Evolutionary conservation across 225 moss, liverwort and hornwort genomes (phyloP).

Genomic region (Bryum argenteum): DNA sequence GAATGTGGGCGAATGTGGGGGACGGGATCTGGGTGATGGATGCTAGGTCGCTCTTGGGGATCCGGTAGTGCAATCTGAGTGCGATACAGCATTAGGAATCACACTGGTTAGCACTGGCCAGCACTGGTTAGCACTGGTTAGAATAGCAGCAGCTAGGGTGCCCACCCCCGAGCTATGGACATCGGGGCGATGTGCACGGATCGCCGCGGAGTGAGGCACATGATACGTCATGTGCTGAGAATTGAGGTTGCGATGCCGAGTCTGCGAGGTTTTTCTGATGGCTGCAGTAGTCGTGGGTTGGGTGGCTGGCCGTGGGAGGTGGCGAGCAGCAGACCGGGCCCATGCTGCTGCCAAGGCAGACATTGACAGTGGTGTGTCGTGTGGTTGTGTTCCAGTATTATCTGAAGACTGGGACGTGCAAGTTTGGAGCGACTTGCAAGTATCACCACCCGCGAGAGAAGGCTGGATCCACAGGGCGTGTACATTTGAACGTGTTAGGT

Average conservation of each 20-base stretch:
- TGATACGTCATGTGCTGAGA: background rate
- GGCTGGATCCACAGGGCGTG: slow-evolving; percentile 97
- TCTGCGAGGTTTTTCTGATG: background rate
- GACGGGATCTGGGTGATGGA: slow-evolving; percentile 7
- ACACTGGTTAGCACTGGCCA: background rate
- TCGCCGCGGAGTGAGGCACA: slow-evolving; percentile 15
- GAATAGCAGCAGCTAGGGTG: background rate
- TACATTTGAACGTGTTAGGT: slow-evolving; percentile 92
- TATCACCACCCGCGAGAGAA: slow-evolving; percentile 99
- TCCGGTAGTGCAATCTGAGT: slow-evolving; percentile 11
- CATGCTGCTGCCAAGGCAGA: slow-evolving; percentile 2
- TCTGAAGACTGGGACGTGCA: slow-evolving; percentile 98
- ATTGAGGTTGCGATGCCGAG: slow-evolving; percentile 19
- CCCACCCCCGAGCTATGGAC: background rate
- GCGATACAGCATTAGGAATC: background rate
- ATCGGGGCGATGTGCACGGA: slow-evolving; percentile 2
- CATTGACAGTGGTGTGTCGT: slow-evolving; percentile 21
- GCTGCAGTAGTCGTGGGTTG: background rate
- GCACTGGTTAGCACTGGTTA: background rate
- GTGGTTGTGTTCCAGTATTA: slow-evolving; percentile 72
- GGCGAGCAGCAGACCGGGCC: slow-evolving; percentile 3
- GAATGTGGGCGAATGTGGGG: slow-evolving; percentile 6
- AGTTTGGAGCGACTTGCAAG: slow-evolving; percentile 99
- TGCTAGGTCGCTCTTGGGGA: slow-evolving; percentile 14
- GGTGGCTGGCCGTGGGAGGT: slow-evolving; percentile 11